Percentiles rank a stretch among this genome's conserved stretches.
These are phyloP conservation scores for Yarrowia sp. DNA, from an alignment of 805 yeast genomes.

Conservation along the genomic window DNA sequence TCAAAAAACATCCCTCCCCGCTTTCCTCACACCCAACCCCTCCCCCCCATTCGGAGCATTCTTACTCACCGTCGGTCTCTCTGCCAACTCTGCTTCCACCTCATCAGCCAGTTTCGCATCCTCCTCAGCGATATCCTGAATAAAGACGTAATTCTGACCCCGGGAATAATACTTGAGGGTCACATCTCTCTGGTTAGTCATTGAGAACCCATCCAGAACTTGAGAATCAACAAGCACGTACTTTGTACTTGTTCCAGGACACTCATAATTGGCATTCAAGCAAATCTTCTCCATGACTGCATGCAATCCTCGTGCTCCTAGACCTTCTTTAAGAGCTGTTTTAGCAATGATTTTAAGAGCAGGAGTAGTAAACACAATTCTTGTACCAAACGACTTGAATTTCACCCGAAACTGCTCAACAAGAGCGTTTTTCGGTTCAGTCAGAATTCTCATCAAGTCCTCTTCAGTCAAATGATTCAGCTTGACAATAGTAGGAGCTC, in stretches of 20 bases:
- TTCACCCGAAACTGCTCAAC: constrained; percentile 54
- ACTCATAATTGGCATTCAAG: constrained; percentile 54
- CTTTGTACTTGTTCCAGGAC: constrained; percentile 56
- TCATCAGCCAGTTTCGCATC: constrained; percentile 42
- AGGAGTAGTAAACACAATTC: constrained; percentile 48
- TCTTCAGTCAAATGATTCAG: constrained; percentile 47
- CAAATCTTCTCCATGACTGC: constrained; percentile 54
- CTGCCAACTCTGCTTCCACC: constrained; percentile 40
- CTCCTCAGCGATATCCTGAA: constrained; percentile 45
- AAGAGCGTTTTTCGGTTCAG: constrained; percentile 56
- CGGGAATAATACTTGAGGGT: constrained; percentile 47
- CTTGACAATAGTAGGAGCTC: constrained; percentile 56
- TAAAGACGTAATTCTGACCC: constrained; percentile 45
- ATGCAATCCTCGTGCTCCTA: constrained; percentile 62
- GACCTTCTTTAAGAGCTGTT: constrained; percentile 51
- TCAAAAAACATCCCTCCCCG: constrained; percentile 3
- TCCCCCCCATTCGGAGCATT: background rate
- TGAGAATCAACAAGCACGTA: constrained; percentile 47
- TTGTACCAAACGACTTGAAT: constrained; percentile 53
- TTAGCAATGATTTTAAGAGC: constrained; percentile 52
- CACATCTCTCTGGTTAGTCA: constrained; percentile 42
- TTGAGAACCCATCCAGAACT: constrained; percentile 22
- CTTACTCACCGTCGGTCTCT: background rate
- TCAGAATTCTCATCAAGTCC: constrained; percentile 50
- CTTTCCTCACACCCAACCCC: background rate